phyloP scores from a whole-genome alignment of 495 filamentous ascomycete genomes.

The Daldinia decipiens region DNA sequence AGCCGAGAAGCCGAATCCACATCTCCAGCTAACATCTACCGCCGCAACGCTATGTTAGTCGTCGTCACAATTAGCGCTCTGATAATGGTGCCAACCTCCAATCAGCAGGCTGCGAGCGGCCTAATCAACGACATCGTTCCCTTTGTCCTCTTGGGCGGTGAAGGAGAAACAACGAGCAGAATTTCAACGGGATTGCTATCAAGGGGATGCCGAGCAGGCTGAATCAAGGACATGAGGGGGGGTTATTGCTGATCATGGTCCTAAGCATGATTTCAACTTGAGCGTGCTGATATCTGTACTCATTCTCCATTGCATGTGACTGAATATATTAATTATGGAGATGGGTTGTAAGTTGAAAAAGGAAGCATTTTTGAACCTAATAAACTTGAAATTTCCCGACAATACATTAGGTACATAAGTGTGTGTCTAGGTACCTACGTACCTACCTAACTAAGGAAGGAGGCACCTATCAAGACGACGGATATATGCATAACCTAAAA shows the following conservation, averaged over 20 bases:
- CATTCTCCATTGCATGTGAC: slow-evolving; percentile 27
- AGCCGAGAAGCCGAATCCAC: slow-evolving; percentile 30
- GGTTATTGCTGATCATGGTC: slow-evolving; percentile 33
- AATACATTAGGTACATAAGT: background rate
- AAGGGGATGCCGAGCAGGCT: slow-evolving; percentile 32
- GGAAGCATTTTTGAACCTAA: background rate
- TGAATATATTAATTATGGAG: slow-evolving; percentile 1
- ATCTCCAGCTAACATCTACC: slow-evolving; percentile 29
- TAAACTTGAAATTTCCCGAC: background rate
- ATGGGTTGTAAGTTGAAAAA: background rate
- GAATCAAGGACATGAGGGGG: slow-evolving; percentile 30
- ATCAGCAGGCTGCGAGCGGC: slow-evolving; percentile 22
- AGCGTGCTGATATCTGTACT: slow-evolving; percentile 11
- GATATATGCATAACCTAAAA: slow-evolving; percentile 42
- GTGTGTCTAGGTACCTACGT: background rate
- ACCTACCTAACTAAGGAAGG: background rate
- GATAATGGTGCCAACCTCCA: slow-evolving; percentile 29
- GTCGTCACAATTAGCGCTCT: slow-evolving; percentile 41
- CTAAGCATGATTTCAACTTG: background rate
- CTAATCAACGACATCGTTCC: slow-evolving; percentile 28
- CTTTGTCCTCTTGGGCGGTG: slow-evolving; percentile 25
- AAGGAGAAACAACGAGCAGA: slow-evolving; percentile 31
- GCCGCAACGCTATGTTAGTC: slow-evolving; percentile 34
- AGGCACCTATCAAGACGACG: slow-evolving; percentile 4
- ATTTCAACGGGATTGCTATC: slow-evolving; percentile 17